These are phyloP conservation scores for Globisporangium paddicum DNA, from an alignment of 352 stramenopile species.

Conservation along the genomic window DNA sequence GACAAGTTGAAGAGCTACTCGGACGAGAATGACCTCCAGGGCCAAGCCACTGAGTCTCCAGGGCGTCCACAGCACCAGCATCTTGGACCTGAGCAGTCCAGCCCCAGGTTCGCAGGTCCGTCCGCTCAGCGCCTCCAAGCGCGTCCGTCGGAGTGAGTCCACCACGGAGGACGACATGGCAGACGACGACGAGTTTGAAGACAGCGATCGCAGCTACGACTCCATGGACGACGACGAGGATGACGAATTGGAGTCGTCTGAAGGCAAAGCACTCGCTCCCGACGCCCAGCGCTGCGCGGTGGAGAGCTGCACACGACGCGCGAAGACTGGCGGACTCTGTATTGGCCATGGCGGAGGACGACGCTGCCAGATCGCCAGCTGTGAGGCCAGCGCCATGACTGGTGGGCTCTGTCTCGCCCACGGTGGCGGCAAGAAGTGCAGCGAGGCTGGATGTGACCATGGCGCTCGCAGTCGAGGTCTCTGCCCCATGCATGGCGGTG, in stretches of 20 bases:
- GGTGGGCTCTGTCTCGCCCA: neutral
- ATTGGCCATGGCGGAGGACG: neutral
- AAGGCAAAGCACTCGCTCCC: neutral
- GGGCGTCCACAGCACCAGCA: neutral
- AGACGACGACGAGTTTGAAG: constrained; percentile 8
- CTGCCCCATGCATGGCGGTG: constrained; percentile 52
- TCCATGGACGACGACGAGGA: constrained; percentile 5
- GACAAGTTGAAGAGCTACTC: neutral
- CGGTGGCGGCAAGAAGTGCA: constrained; percentile 20
- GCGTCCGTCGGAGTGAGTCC: neutral
- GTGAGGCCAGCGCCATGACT: neutral
- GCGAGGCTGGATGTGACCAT: constrained; percentile 28
- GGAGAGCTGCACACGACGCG: neutral
- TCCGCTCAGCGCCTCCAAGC: constrained; percentile 2
- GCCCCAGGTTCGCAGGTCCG: neutral
- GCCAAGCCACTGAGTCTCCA: neutral
- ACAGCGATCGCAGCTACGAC: constrained; percentile 8
- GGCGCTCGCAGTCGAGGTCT: constrained; percentile 49
- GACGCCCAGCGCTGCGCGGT: neutral
- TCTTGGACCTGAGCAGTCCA: neutral
- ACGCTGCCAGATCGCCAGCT: neutral
- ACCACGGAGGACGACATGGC: constrained; percentile 10
- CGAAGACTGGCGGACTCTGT: neutral
- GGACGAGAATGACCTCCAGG: neutral
- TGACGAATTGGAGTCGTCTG: neutral